phyloP scores from a whole-genome alignment of 371 early-diverging fungal species.

The Rhizomucor miehei region DNA sequence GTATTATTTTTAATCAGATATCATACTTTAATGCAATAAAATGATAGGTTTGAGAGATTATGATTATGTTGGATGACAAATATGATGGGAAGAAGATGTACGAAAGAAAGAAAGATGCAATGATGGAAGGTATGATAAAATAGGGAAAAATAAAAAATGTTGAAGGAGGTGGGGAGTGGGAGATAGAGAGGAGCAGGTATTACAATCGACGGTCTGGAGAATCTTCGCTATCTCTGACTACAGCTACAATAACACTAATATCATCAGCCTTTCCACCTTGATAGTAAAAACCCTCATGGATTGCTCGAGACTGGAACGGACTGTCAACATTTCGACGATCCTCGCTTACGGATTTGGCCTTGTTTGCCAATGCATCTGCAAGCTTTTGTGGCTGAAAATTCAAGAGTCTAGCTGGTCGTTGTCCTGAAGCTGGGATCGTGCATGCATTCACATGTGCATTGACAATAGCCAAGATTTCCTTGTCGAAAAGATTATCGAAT shows the following conservation, averaged over 20 bases:
- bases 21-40: too few species aligned
- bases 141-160: too few species aligned
- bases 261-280: conserved; percentile 86
- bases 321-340: conserved; percentile 68
- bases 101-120: too few species aligned
- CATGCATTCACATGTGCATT: conserved; percentile 50
- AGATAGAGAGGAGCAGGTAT: neutral
- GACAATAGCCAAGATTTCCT: conserved; percentile 76
- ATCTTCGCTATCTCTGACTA: conserved; percentile 64
- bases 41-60: too few species aligned
- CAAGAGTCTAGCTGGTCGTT: conserved; percentile 20
- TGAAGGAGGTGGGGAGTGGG: too few species aligned
- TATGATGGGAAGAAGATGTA: too few species aligned
- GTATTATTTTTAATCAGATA: too few species aligned
- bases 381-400: conserved; percentile 72
- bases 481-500: conserved; percentile 83
- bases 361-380: conserved; percentile 70
- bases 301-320: conserved; percentile 85
- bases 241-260: conserved; percentile 75
- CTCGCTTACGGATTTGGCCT: conserved; percentile 79
- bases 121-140: too few species aligned
- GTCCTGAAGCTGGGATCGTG: conserved; percentile 56
- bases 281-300: conserved; percentile 72
- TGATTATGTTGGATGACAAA: too few species aligned
- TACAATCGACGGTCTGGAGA: conserved; percentile 44